Percentiles rank a stretch among this genome's conserved stretches.
Conservation (phyloP, 2,329 filamentous ascomycete species). For the Raffaelea albimanens region DNA sequence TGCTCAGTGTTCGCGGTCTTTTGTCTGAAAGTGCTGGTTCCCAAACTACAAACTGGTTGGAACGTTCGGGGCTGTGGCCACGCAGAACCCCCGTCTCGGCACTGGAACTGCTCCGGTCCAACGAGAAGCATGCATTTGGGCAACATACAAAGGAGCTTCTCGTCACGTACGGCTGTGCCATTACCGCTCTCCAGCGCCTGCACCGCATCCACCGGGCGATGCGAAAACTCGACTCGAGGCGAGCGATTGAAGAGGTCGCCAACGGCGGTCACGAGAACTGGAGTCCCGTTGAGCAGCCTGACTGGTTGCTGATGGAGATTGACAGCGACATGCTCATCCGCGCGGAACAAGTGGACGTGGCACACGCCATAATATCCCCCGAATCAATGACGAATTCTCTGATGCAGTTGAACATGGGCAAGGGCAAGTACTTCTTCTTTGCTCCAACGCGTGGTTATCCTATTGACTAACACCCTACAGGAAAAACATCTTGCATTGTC, state of each 20-base stretch:
- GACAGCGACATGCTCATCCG: slow-evolving; percentile 56
- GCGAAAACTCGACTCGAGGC: slow-evolving; percentile 15
- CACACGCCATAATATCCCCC: slow-evolving; percentile 48
- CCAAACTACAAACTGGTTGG: slow-evolving; percentile 27
- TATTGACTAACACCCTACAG: no score
- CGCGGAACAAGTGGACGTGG: slow-evolving; percentile 52
- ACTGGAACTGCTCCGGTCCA: slow-evolving; percentile 36
- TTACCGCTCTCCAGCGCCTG: slow-evolving; percentile 35
- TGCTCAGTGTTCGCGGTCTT: not conserved
- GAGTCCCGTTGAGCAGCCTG: slow-evolving; percentile 40
- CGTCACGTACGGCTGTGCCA: slow-evolving; percentile 29
- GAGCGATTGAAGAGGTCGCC: slow-evolving; percentile 30
- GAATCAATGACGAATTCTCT: slow-evolving; percentile 44
- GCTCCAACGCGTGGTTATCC: no score
- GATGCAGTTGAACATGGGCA: slow-evolving; percentile 59
- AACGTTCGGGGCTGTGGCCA: slow-evolving; percentile 33
- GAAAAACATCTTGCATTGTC: slow-evolving; percentile 48
- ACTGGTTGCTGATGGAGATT: slow-evolving; percentile 60
- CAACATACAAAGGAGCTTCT: slow-evolving; percentile 27
- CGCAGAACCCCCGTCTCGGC: slow-evolving; percentile 30
- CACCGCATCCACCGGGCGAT: slow-evolving; percentile 28
- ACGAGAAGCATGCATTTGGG: slow-evolving; percentile 11
- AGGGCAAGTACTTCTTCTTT: slow-evolving; percentile 21
- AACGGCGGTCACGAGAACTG: slow-evolving; percentile 48
- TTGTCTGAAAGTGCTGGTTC: no score